Evolutionary conservation across 2,329 filamentous ascomycete genomes (phyloP).

Genomic region (Paraconiothyrium sp.): DNA sequence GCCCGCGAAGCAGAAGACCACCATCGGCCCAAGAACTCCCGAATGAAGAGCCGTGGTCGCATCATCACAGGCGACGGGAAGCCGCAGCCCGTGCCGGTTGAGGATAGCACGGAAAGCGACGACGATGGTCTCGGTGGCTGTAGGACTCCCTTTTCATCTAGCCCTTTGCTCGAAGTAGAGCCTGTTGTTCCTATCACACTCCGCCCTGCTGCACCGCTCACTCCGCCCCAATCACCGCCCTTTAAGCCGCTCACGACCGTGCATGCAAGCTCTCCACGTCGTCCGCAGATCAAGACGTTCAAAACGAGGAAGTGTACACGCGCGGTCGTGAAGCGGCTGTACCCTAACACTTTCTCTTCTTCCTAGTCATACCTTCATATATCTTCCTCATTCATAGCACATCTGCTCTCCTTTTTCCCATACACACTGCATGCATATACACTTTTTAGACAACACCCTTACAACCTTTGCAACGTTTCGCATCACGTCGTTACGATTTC

Average conservation of each 20-base stretch:
- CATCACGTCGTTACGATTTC: slow-evolving; percentile 3
- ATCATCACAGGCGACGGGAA: slow-evolving; percentile 71
- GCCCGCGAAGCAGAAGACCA: slow-evolving; percentile 69
- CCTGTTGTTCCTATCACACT: slow-evolving; percentile 29
- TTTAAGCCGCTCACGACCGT: slow-evolving; percentile 46
- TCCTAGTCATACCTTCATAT: slow-evolving; percentile 6
- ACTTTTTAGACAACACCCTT: slow-evolving; percentile 20
- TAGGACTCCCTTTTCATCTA: slow-evolving; percentile 59
- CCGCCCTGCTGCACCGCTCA: slow-evolving; percentile 34
- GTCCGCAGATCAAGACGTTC: slow-evolving; percentile 32
- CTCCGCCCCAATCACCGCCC: slow-evolving; percentile 48
- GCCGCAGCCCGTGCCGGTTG: slow-evolving; percentile 63
- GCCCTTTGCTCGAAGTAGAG: slow-evolving; percentile 31
- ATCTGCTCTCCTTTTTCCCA: neutral
- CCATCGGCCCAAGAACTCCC: slow-evolving; percentile 50
- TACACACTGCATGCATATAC: neutral
- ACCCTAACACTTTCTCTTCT: slow-evolving; percentile 24
- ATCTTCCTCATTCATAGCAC: neutral
- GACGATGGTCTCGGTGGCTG: slow-evolving; percentile 92
- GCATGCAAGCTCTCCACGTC: slow-evolving; percentile 38
- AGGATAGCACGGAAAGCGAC: slow-evolving; percentile 78
- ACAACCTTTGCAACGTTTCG: neutral
- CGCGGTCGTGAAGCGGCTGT: slow-evolving; percentile 32
- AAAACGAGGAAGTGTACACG: slow-evolving; percentile 27
- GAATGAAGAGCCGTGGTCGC: slow-evolving; percentile 76